These are phyloP conservation scores for Puccinellia tenuiflora DNA, from an alignment of 176 grass and related monocot genomes.

Conservation along the genomic window DNA sequence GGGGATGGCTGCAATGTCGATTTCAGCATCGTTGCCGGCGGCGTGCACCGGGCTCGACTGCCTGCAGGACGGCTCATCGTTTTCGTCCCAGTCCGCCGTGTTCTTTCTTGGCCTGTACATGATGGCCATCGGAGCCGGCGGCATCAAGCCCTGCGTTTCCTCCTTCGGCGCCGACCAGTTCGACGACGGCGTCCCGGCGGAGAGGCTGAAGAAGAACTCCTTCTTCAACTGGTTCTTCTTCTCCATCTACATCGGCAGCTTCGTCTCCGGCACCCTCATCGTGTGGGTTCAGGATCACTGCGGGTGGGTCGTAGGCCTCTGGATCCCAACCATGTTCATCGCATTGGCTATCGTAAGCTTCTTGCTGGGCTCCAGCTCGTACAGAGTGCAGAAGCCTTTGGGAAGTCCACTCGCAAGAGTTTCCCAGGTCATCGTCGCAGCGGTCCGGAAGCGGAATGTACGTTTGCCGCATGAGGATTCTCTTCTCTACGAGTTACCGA, in stretches of 20 bases:
- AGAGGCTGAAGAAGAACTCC: conserved; percentile 47
- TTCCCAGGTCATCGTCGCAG: conserved; percentile 52
- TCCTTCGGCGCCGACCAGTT: conserved; percentile 87
- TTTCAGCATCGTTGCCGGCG: conserved; percentile 54
- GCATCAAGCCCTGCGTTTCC: conserved; percentile 77
- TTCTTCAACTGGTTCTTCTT: conserved; percentile 96
- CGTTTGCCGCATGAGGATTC: conserved; percentile 33
- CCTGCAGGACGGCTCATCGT: background rate
- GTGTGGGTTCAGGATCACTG: conserved; percentile 81
- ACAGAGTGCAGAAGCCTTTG: conserved; percentile 57
- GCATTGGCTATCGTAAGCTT: conserved; percentile 57
- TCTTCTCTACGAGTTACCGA: conserved; percentile 49
- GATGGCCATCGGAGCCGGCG: conserved; percentile 66
- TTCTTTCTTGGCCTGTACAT: conserved; percentile 69
- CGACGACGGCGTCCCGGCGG: conserved; percentile 33
- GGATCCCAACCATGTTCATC: conserved; percentile 66
- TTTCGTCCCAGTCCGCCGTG: conserved; percentile 18
- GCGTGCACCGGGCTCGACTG: conserved; percentile 18
- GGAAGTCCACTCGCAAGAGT: conserved; percentile 65
- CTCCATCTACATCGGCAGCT: conserved; percentile 70
- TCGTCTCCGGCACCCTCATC: conserved; percentile 53
- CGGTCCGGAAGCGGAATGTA: conserved; percentile 46
- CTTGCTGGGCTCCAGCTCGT: conserved; percentile 55
- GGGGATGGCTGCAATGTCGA: conserved; percentile 68
- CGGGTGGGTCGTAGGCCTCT: conserved; percentile 74